Evolutionary conservation across 768 basidiomycete species (phyloP).

Genomic region (Piloderma croceum): DNA sequence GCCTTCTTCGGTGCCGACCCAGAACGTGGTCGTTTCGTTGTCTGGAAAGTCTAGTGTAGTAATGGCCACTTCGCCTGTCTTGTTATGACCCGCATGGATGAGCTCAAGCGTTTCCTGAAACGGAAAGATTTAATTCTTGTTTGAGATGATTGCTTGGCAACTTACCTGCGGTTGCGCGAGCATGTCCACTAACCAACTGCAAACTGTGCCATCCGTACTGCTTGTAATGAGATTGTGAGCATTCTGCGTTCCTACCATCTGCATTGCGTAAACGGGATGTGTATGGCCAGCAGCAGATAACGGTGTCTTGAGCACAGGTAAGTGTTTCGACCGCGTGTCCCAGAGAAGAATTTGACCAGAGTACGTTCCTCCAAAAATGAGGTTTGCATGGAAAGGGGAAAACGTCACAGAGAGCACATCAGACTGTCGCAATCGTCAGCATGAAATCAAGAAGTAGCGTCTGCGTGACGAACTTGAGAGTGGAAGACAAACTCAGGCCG

Average conservation of each 20-base stretch:
- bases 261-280: conserved; percentile 97
- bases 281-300: conserved; percentile 95
- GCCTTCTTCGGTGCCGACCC: conserved; percentile 97
- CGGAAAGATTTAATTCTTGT: conserved; percentile 1
- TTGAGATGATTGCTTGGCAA: conserved; percentile 3
- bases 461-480: conserved; percentile 67
- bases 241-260: conserved; percentile 97
- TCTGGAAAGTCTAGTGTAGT: conserved; percentile 92
- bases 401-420: conserved; percentile 96
- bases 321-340: conserved; percentile 96
- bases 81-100: conserved; percentile 84
- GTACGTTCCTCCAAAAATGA: conserved; percentile 98
- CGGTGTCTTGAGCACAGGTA: conserved; percentile 95
- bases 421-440: conserved; percentile 49
- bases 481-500: conserved; percentile 98
- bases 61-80: conserved; percentile 94
- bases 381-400: conserved; percentile 96
- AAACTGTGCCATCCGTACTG: conserved; percentile 95
- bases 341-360: conserved; percentile 97
- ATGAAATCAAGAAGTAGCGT: conserved; percentile 1
- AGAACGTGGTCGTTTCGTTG: conserved; percentile 95
- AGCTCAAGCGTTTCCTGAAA: conserved; percentile 88
- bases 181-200: conserved; percentile 99
- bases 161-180: conserved; percentile 91
- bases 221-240: conserved; percentile 96